These are phyloP conservation scores for Chlorociboria aeruginascens DNA, from an alignment of 495 filamentous ascomycete species.

Conservation along the genomic window DNA sequence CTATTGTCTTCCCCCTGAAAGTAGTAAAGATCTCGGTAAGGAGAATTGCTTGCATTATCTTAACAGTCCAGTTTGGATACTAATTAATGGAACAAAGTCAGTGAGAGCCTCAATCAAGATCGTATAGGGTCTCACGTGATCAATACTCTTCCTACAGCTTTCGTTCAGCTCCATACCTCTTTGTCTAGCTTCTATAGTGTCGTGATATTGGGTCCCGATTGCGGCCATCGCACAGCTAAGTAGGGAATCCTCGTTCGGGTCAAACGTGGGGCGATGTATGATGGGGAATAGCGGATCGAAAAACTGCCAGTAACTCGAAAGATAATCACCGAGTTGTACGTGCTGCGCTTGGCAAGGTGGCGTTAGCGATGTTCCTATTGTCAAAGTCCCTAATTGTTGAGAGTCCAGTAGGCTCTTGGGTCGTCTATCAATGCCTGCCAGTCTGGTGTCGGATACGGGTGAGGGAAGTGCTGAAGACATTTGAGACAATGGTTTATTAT, in stretches of 20 bases:
- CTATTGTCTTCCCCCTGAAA: conserved; percentile 34
- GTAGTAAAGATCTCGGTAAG: conserved; percentile 41
- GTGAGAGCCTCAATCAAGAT: neutral
- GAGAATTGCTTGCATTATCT: conserved; percentile 42
- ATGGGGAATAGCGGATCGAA: conserved; percentile 15
- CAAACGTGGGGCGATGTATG: conserved; percentile 16
- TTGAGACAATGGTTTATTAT: conserved; percentile 17
- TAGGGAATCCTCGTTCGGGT: conserved; percentile 5
- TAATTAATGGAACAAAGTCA: conserved; percentile 2
- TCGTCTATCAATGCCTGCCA: conserved; percentile 4
- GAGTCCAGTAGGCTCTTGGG: conserved; percentile 3
- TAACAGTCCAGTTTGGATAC: conserved; percentile 22
- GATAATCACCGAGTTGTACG: conserved; percentile 11
- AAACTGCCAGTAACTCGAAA: conserved; percentile 13
- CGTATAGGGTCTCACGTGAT: conserved; percentile 6
- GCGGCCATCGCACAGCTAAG: conserved; percentile 17
- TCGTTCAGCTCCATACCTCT: conserved; percentile 14
- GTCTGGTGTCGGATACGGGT: conserved; percentile 6
- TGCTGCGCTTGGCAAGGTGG: neutral
- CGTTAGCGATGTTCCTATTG: neutral
- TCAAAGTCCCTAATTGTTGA: conserved; percentile 6
- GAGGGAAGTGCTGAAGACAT: conserved; percentile 13
- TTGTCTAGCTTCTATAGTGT: conserved; percentile 11
- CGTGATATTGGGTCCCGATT: conserved; percentile 18
- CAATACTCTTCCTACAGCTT: conserved; percentile 10